Conservation (phyloP, 108 stramenopile species). For the Schizochytrium sp. region DNA sequence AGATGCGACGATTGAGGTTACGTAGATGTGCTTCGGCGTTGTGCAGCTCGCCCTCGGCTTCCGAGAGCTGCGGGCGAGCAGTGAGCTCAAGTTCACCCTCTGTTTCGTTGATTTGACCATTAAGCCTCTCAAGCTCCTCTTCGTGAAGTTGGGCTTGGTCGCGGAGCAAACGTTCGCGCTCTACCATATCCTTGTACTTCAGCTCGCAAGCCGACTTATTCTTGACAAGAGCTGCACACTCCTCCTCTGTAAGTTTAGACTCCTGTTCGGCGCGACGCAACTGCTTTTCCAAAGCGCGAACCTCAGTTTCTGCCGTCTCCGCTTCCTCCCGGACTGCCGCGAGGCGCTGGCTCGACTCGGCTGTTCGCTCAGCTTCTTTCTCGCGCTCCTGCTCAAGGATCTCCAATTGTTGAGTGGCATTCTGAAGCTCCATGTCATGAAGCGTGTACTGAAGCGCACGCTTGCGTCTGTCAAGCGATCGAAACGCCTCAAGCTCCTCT, state of each 20-base stretch:
- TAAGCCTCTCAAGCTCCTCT: slow-evolving; percentile 77
- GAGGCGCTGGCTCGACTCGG: slow-evolving; percentile 57
- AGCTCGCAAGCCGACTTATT: slow-evolving; percentile 25
- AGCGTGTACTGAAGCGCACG: slow-evolving; percentile 95
- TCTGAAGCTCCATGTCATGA: slow-evolving; percentile 91
- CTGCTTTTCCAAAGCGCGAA: slow-evolving; percentile 7
- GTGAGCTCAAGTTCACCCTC: slow-evolving; percentile 81
- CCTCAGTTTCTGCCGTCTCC: slow-evolving; percentile 25
- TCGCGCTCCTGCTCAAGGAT: slow-evolving; percentile 83
- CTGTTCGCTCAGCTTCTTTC: slow-evolving; percentile 75
- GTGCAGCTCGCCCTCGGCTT: slow-evolving; percentile 77
- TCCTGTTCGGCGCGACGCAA: slow-evolving; percentile 50
- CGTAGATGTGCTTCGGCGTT: slow-evolving; percentile 71
- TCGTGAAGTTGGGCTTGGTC: slow-evolving; percentile 74
- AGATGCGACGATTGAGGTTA: slow-evolving; percentile 77
- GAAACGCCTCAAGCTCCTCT: slow-evolving; percentile 92
- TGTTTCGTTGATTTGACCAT: slow-evolving; percentile 78
- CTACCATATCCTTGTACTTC: slow-evolving; percentile 56
- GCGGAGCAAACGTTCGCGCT: slow-evolving; percentile 6
- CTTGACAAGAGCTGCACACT: slow-evolving; percentile 58
- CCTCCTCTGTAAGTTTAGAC: slow-evolving; percentile 22
- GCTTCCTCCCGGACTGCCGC: slow-evolving; percentile 60
- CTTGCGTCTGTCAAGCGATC: slow-evolving; percentile 87
- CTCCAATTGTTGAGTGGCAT: slow-evolving; percentile 77
- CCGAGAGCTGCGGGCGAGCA: slow-evolving; percentile 72